Percentiles rank a stretch among this genome's conserved stretches.
These are phyloP conservation scores for Globisporangium rhizosaccharum DNA, from an alignment of 352 stramenopile genomes.

Conservation along the genomic window DNA sequence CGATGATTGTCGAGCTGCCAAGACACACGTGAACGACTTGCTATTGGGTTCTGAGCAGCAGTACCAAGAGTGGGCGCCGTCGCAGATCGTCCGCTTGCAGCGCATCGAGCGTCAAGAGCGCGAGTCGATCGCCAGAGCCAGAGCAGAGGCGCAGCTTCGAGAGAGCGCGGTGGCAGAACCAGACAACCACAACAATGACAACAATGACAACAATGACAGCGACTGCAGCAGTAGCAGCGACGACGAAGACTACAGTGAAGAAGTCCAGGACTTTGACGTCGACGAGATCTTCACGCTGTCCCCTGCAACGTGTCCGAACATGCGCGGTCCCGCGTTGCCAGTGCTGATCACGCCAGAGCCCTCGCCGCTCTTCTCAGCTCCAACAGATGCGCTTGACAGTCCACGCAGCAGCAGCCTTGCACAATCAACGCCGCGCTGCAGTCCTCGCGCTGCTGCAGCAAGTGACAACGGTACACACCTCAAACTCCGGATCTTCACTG, in stretches of 20 bases:
- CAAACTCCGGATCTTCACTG: constrained; percentile 54
- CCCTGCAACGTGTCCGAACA: constrained; percentile 23
- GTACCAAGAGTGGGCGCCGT: background rate
- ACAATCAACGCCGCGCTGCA: background rate
- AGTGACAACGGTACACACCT: background rate
- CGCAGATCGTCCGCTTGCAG: constrained; percentile 2
- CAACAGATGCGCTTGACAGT: background rate
- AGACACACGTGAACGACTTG: too few relatives aligned
- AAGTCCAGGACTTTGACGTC: constrained; percentile 19
- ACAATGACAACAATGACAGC: background rate
- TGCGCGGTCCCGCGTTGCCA: constrained; percentile 1
- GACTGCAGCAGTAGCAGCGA: background rate
- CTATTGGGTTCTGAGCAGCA: background rate
- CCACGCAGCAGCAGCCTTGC: background rate
- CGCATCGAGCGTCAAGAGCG: constrained; percentile 3
- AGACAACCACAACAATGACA: background rate
- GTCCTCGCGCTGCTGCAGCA: too few relatives aligned
- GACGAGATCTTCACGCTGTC: constrained; percentile 26
- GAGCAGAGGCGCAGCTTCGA: background rate
- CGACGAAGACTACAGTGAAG: constrained; percentile 4
- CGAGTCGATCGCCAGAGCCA: background rate
- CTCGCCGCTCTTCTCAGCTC: background rate
- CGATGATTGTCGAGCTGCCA: too few relatives aligned
- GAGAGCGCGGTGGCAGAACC: background rate
- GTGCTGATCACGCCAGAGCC: background rate